phyloP scores from a whole-genome alignment of 2,329 filamentous ascomycete species.

The Cladosporium oxysporum region DNA sequence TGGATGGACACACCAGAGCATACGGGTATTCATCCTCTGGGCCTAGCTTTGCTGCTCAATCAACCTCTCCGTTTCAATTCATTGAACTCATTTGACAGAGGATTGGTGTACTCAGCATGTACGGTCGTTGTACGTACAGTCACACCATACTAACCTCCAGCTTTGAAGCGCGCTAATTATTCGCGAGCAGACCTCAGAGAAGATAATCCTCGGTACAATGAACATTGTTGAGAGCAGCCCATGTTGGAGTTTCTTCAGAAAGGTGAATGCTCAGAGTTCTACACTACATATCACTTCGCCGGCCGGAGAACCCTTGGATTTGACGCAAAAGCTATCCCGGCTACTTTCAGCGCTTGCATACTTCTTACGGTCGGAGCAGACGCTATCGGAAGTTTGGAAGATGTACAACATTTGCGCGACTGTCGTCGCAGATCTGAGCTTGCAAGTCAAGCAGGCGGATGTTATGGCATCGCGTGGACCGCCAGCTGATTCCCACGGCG shows the following conservation, averaged over 20 bases:
- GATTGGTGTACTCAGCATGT: background rate
- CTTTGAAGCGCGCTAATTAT: background rate
- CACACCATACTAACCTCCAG: background rate
- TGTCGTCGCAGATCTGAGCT: background rate
- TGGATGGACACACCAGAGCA: background rate
- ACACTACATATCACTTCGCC: background rate
- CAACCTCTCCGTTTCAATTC: background rate
- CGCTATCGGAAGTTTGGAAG: background rate
- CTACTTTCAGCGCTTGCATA: background rate
- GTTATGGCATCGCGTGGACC: background rate
- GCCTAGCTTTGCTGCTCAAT: background rate
- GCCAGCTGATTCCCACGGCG: background rate
- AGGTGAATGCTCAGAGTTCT: background rate
- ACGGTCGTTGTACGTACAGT: background rate
- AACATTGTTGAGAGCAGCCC: background rate
- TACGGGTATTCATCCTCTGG: background rate
- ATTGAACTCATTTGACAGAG: background rate
- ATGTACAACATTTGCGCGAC: background rate
- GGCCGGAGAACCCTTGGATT: background rate
- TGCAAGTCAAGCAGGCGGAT: background rate
- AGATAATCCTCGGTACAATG: background rate
- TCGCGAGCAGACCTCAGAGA: background rate
- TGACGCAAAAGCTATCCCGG: background rate
- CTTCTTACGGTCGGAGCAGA: background rate
- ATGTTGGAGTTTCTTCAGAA: background rate